These are phyloP conservation scores for Lanmaoa pseudosensibilis DNA, from an alignment of 768 basidiomycete genomes.

Conservation along the genomic window DNA sequence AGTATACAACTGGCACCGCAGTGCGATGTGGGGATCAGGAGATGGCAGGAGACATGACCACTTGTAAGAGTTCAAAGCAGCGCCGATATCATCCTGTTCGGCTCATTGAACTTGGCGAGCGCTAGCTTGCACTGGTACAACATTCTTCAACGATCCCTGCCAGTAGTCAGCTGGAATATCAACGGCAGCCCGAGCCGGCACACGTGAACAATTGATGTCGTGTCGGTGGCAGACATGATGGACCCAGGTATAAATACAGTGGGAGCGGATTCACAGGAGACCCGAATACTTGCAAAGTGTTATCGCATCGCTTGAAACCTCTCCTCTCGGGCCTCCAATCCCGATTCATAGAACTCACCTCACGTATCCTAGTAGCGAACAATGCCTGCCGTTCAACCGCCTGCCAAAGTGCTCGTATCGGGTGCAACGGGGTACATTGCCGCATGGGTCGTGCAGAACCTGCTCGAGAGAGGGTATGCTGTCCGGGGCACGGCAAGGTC, in stretches of 20 bases:
- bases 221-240: not conserved
- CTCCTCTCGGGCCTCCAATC: no score
- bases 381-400: constrained; percentile 29
- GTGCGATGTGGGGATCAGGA: not conserved
- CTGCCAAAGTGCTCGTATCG: constrained; percentile 33
- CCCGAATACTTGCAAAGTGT: not conserved
- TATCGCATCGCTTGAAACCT: not conserved
- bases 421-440: constrained; percentile 29
- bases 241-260: not conserved
- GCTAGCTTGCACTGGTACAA: not conserved
- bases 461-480: constrained; percentile 61
- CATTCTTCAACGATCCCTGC: no score
- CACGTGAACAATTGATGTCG: not conserved
- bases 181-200: not conserved
- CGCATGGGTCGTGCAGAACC: constrained; percentile 50
- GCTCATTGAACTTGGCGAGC: not conserved
- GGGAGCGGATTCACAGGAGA: not conserved
- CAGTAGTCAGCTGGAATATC: not conserved
- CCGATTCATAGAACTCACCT: not conserved
- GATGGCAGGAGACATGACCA: not conserved
- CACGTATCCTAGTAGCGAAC: not conserved
- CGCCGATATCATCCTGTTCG: not conserved
- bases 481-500: constrained; percentile 71
- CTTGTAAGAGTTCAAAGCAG: no score
- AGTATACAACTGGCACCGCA: no score